phyloP scores from a whole-genome alignment of 2,329 filamentous ascomycete genomes.

The Macrophomina tecta region DNA sequence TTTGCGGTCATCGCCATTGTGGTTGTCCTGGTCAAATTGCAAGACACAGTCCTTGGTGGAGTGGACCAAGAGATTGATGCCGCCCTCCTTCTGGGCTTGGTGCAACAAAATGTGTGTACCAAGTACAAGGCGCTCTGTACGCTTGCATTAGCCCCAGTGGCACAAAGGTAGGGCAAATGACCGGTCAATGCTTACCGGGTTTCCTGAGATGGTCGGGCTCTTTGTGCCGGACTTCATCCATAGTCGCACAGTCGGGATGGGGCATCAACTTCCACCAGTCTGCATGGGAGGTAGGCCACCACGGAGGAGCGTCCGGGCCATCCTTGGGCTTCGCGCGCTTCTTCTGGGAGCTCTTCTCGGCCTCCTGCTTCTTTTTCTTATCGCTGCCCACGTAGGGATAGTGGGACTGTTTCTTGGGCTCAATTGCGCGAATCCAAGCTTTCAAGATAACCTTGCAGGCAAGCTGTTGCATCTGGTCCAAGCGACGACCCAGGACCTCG shows the following conservation, averaged over 20 bases:
- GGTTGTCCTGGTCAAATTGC: slow-evolving; percentile 27
- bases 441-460: slow-evolving; percentile 76
- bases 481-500: slow-evolving; percentile 44
- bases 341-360: slow-evolving; percentile 4
- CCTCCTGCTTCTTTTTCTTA: slow-evolving; percentile 53
- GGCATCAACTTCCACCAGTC: slow-evolving; percentile 25
- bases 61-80: slow-evolving; percentile 23
- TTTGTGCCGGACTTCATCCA: slow-evolving; percentile 63
- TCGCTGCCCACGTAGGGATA: slow-evolving; percentile 74
- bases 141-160: background rate
- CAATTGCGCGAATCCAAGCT: slow-evolving; percentile 75
- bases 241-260: slow-evolving; percentile 8
- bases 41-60: slow-evolving; percentile 28
- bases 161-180: background rate
- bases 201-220: slow-evolving; percentile 77
- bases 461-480: slow-evolving; percentile 72
- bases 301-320: slow-evolving; percentile 40
- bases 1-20: slow-evolving; percentile 20
- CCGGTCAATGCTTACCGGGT: slow-evolving; percentile 55
- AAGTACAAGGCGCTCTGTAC: slow-evolving; percentile 26
- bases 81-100: slow-evolving; percentile 15
- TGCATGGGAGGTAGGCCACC: slow-evolving; percentile 40
- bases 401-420: slow-evolving; percentile 77
- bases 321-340: slow-evolving; percentile 49
- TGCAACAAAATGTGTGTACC: slow-evolving; percentile 27